These are phyloP conservation scores for Diaporthe ampelina DNA, from an alignment of 2,329 filamentous ascomycete species.

Conservation along the genomic window DNA sequence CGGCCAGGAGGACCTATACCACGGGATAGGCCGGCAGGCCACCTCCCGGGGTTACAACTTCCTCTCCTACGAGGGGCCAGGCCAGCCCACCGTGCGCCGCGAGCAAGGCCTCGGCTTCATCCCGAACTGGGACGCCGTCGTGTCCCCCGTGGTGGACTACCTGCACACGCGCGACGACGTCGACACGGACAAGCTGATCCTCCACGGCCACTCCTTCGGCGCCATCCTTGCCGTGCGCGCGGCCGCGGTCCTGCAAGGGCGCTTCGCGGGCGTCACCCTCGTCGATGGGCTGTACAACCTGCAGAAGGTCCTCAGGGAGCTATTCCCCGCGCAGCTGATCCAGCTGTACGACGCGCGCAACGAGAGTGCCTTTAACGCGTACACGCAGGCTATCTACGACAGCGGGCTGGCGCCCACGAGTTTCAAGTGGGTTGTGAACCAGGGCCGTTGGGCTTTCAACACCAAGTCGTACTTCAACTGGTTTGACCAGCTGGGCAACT, in stretches of 20 bases:
- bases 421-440: conserved; percentile 50
- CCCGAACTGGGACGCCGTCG: conserved; percentile 57
- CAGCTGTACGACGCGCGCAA: conserved; percentile 43
- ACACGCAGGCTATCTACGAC: conserved; percentile 16
- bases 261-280: conserved; percentile 55
- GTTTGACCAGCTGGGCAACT: conserved; percentile 40
- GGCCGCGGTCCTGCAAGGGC: conserved; percentile 57
- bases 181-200: conserved; percentile 50
- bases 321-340: conserved; percentile 43
- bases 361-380: conserved; percentile 40
- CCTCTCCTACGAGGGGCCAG: conserved; percentile 62
- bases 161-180: conserved; percentile 49
- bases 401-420: conserved; percentile 39
- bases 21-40: conserved; percentile 48
- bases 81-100: conserved; percentile 57
- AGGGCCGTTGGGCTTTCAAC: conserved; percentile 54
- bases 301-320: conserved; percentile 41
- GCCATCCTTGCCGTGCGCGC: conserved; percentile 57
- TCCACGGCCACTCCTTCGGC: conserved; percentile 59
- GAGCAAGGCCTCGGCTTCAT: conserved; percentile 59
- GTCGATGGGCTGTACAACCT: conserved; percentile 56
- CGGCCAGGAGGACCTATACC: conserved; percentile 54
- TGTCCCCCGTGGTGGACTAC: conserved; percentile 57
- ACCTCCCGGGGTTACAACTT: conserved; percentile 58
- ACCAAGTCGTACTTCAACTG: conserved; percentile 47